These are phyloP conservation scores for Protea cynaroides DNA, from an alignment of 164 flowering plant species.

Conservation along the genomic window DNA sequence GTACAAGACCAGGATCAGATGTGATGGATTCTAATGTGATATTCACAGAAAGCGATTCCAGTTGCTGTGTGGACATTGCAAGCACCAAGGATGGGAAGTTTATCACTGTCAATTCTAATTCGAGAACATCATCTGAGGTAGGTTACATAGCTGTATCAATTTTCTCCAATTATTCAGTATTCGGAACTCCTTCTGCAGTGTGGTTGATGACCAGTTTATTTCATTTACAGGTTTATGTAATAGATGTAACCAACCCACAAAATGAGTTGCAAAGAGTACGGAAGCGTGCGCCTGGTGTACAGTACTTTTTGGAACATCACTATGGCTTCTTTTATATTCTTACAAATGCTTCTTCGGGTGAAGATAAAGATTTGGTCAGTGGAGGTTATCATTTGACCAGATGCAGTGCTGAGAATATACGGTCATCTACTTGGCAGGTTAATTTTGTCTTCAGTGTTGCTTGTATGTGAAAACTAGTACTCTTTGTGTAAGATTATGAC, in stretches of 20 bases:
- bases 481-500: no score
- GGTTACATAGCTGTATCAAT: conserved; percentile 30
- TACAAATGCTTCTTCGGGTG: conserved; percentile 51
- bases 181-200: background rate
- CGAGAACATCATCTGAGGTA: conserved; percentile 98
- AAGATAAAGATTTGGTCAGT: conserved; percentile 10
- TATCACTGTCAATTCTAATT: conserved; percentile 86
- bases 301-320: conserved; percentile 88
- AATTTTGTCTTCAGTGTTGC: conserved; percentile 12
- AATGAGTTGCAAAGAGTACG: conserved; percentile 44
- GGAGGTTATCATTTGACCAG: conserved; percentile 56
- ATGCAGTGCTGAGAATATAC: conserved; percentile 43
- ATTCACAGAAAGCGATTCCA: conserved; percentile 60
- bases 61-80: conserved; percentile 82
- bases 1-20: conserved; percentile 45
- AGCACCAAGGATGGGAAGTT: conserved; percentile 93
- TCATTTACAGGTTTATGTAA: conserved; percentile 61
- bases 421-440: conserved; percentile 65
- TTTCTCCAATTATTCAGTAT: background rate
- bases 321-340: conserved; percentile 69
- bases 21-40: conserved; percentile 27
- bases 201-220: conserved; percentile 5
- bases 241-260: conserved; percentile 53
- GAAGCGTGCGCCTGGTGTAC: conserved; percentile 58
- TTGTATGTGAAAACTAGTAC: background rate